Evolutionary conservation across 495 filamentous ascomycete species (phyloP), one percentile per base, ranked within the genome.

Genomic region (Aspergillus homomorphus): DNA sequence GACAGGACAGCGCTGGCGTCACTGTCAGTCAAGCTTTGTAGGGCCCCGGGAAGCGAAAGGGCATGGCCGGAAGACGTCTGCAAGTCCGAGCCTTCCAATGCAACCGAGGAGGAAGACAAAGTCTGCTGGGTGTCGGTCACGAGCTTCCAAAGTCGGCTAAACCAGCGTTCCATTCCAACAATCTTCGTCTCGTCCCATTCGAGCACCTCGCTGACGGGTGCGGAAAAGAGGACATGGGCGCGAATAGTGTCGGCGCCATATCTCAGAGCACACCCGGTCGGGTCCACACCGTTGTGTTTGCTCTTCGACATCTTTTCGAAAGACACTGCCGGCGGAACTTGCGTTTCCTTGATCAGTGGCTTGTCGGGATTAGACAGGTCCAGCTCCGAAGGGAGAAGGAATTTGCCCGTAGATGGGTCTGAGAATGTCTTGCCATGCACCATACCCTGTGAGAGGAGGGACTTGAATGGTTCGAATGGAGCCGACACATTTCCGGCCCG

Each of bases 261-360:
- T 56, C 82, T 84, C 0, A 75, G 66, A 44, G 92, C 88, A 59
- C 89, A 89, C 0, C 64, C 70, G 0, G 80, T 82, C 0, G 91
- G 91, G 65, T 96, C 90, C n/a, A 95, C 89, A 28, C 91, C 91
- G 66, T 96, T 96, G 73, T 94, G 80, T 65, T 96, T 96, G 56
- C 89, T 93, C 71, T 96, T 96, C n/a, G 89, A 92, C 91, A 96
- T 96, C 64, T 96, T 96, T 71, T 96, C 90, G 56, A 83, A 95
- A 0, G 83, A 85, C 26, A 92, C 66, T 12, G 69, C 79, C 3
- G 89, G 84, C 0, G 65, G 64, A 45, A 82, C 68, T 20, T 81
- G 81, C 1, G 86, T 86, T 0, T 79, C 78, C 43, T 78, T 77
- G 41, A 91, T 80, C 50, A 81, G 76, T 2, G 88, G 89, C 8